These are phyloP conservation scores for Penicillium corylophilum DNA, from an alignment of 2,329 filamentous ascomycete species.

Conservation along the genomic window DNA sequence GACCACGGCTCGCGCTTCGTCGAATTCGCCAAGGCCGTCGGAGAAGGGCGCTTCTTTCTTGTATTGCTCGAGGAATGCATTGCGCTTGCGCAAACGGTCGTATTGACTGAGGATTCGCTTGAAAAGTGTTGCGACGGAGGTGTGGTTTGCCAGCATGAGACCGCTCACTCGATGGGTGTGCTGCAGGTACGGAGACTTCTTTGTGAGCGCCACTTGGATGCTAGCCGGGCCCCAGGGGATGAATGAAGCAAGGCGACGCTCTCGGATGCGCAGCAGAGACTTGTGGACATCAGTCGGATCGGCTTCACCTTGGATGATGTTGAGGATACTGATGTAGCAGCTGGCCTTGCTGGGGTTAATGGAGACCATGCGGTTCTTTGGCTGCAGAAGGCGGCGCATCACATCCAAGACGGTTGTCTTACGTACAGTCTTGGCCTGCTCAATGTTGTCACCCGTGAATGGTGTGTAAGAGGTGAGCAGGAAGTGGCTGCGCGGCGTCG, in stretches of 20 bases:
- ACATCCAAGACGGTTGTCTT: conserved; percentile 98
- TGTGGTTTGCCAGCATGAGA: conserved; percentile 97
- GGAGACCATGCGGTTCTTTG: conserved; percentile 99
- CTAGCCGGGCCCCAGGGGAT: conserved; percentile 98
- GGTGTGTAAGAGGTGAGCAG: conserved; percentile 98
- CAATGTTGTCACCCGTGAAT: conserved; percentile 93
- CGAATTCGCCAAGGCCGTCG: conserved; percentile 90
- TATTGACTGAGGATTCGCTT: conserved; percentile 91
- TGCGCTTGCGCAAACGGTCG: conserved; percentile 89
- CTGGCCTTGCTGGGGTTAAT: conserved; percentile 93
- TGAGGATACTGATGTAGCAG: conserved; percentile 98
- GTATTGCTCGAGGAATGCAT: conserved; percentile 94
- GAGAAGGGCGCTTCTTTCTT: conserved; percentile 93
- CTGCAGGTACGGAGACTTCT: conserved; percentile 92
- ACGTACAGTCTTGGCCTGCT: conserved; percentile 94
- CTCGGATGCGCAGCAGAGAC: conserved; percentile 90
- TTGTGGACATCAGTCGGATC: conserved; percentile 98
- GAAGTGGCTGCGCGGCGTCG: conserved; percentile 95
- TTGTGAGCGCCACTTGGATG: conserved; percentile 94
- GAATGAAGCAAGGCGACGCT: conserved; percentile 89
- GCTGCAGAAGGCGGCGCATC: conserved; percentile 91
- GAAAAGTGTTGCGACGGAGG: conserved; percentile 93
- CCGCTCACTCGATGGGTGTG: conserved; percentile 94
- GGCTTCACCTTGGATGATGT: conserved; percentile 98
- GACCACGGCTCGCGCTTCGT: conserved; percentile 89